These are phyloP conservation scores for Camelina hispida DNA, from an alignment of 345 rosid genomes.

Conservation along the genomic window DNA sequence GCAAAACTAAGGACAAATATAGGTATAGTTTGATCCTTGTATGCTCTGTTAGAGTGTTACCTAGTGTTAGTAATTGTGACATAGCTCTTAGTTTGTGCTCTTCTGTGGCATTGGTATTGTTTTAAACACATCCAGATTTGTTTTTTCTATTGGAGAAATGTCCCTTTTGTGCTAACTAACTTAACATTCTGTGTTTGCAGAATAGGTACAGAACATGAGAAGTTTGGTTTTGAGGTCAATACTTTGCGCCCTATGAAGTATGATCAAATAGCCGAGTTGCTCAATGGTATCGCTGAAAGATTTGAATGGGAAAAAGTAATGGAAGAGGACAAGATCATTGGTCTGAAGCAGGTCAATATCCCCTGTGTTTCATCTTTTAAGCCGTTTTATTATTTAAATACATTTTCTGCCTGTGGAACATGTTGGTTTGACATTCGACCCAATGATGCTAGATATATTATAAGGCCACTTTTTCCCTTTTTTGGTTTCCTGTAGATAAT, in stretches of 20 bases:
- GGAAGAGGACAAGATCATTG: conserved; percentile 89
- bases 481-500: conserved; percentile 6
- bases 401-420: not conserved
- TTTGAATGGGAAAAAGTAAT: conserved; percentile 97
- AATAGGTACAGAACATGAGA: conserved; percentile 99
- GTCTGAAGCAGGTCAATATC: conserved; percentile 82
- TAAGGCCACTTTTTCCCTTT: not conserved
- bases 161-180: conserved; percentile 28
- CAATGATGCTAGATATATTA: conserved; percentile 5
- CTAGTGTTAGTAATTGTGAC: not conserved
- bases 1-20: conserved; percentile 94
- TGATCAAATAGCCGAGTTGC: conserved; percentile 90
- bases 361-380: not conserved
- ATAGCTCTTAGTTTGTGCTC: not conserved
- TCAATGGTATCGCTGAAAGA: conserved; percentile 94
- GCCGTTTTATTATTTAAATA: not conserved
- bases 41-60: not conserved
- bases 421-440: not conserved
- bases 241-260: conserved; percentile 87
- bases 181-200: conserved; percentile 52
- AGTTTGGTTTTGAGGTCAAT: conserved; percentile 89
- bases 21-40: conserved; percentile 55
- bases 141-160: not conserved
- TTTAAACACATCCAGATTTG: not conserved
- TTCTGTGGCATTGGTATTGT: not conserved